Evolutionary conservation across 2,329 filamentous ascomycete species (phyloP).

Genomic region (Talaromyces sp.): DNA sequence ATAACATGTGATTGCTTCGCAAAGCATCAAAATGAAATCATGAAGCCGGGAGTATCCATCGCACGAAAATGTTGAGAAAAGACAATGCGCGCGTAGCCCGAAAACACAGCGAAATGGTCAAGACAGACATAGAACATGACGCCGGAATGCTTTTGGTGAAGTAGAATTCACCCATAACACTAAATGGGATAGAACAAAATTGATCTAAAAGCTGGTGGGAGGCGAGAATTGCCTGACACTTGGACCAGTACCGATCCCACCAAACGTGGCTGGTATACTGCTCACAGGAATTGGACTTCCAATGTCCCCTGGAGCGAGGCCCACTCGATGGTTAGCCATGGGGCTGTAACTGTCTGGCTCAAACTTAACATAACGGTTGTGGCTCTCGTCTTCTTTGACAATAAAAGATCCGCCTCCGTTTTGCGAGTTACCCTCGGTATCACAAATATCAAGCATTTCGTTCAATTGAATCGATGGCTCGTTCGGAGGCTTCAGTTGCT

Average conservation of each 20-base stretch:
- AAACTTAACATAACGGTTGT: conserved; percentile 39
- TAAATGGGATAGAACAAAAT: not conserved
- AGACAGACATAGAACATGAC: conserved; percentile 5
- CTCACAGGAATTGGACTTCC: conserved; percentile 57
- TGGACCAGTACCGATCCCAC: conserved; percentile 29
- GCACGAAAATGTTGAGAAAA: not conserved
- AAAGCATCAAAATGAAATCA: conserved; percentile 5
- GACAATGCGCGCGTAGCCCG: not conserved
- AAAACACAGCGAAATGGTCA: conserved; percentile 2
- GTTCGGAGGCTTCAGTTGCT: conserved; percentile 55
- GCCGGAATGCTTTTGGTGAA: conserved; percentile 5
- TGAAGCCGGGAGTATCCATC: conserved; percentile 3
- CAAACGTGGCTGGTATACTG: conserved; percentile 29
- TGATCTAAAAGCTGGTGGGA: conserved; percentile 19
- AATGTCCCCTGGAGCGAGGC: conserved; percentile 58
- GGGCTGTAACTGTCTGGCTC: conserved; percentile 48
- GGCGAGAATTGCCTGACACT: conserved; percentile 33
- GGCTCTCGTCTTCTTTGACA: conserved; percentile 48
- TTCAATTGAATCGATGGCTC: conserved; percentile 52
- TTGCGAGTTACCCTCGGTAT: conserved; percentile 77
- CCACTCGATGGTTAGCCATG: conserved; percentile 36
- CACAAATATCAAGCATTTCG: conserved; percentile 78
- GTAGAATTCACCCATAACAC: conserved; percentile 1
- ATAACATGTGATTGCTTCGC: conserved; percentile 4
- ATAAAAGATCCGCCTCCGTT: conserved; percentile 92